Evolutionary conservation across 2,329 filamentous ascomycete species (phyloP).

Genomic region (Bipolaris cookei): DNA sequence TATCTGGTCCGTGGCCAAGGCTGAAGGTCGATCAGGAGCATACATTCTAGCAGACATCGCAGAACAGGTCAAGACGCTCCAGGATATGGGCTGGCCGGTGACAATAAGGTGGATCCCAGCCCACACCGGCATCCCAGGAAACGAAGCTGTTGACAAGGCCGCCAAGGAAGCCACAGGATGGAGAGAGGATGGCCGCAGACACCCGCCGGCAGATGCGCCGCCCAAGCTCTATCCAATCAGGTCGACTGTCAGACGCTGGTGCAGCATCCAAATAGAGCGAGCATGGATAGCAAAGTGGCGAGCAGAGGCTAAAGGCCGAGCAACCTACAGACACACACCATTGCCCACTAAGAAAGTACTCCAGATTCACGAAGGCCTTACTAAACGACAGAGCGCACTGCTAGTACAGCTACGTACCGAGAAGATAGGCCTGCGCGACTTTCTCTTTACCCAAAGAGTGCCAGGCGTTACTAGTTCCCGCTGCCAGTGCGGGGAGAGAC

Average conservation of each 20-base stretch:
- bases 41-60: conserved; percentile 25
- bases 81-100: conserved; percentile 1
- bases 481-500: conserved; percentile 22
- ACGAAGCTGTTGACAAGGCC: background rate
- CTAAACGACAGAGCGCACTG: conserved; percentile 20
- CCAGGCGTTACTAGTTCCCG: conserved; percentile 15
- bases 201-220: conserved; percentile 17
- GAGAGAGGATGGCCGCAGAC: conserved; percentile 17
- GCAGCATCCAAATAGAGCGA: conserved; percentile 10
- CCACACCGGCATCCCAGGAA: background rate
- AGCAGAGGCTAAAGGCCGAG: conserved; percentile 13
- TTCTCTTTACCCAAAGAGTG: conserved; percentile 22
- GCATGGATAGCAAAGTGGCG: conserved; percentile 12
- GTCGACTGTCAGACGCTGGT: conserved; percentile 16
- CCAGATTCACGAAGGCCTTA: conserved; percentile 18
- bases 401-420: conserved; percentile 21
- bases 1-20: conserved; percentile 22
- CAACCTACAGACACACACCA: conserved; percentile 18
- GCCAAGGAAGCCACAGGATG: conserved; percentile 23
- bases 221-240: conserved; percentile 6
- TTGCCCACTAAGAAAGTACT: conserved; percentile 19
- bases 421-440: conserved; percentile 21
- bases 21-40: background rate
- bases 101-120: conserved; percentile 1
- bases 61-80: conserved; percentile 16